Evolutionary conservation across 75 land plant genomes (phyloP).

Genomic region (Larix kaempferi): DNA sequence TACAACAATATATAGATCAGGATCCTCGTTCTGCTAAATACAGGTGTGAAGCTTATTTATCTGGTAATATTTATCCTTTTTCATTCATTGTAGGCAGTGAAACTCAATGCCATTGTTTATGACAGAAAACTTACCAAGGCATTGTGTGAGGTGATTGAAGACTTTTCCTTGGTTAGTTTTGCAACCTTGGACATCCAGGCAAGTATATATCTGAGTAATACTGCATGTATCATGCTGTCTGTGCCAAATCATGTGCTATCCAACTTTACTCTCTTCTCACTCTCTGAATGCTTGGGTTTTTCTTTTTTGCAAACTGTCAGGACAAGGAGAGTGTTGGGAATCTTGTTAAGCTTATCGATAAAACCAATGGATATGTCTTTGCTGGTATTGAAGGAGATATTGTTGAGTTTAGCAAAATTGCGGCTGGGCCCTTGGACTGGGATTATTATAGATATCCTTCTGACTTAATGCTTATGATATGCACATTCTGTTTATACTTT

Average conservation of each 20-base stretch:
- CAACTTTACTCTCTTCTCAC: slow-evolving; percentile 11
- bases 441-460: slow-evolving; percentile 99
- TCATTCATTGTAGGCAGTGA: background rate
- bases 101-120: background rate
- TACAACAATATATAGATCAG: slow-evolving; percentile 71
- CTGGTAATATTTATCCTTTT: background rate
- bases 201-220: background rate
- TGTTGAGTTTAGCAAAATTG: slow-evolving; percentile 90
- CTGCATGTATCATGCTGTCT: background rate
- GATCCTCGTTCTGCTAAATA: slow-evolving; percentile 93
- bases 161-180: slow-evolving; percentile 76
- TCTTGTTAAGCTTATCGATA: slow-evolving; percentile 89
- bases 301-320: slow-evolving; percentile 28
- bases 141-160: slow-evolving; percentile 89
- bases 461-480: background rate
- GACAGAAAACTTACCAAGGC: slow-evolving; percentile 91
- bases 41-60: slow-evolving; percentile 46
- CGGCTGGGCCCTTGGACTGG: slow-evolving; percentile 83
- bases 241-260: background rate
- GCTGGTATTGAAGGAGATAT: slow-evolving; percentile 77
- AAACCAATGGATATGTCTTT: slow-evolving; percentile 94
- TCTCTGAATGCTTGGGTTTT: background rate
- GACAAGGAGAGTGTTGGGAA: slow-evolving; percentile 95
- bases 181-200: slow-evolving; percentile 88
- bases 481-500: background rate